Base-by-base conservation (phyloP, 208 protist species). In the Phytomonas serpens region DNA sequence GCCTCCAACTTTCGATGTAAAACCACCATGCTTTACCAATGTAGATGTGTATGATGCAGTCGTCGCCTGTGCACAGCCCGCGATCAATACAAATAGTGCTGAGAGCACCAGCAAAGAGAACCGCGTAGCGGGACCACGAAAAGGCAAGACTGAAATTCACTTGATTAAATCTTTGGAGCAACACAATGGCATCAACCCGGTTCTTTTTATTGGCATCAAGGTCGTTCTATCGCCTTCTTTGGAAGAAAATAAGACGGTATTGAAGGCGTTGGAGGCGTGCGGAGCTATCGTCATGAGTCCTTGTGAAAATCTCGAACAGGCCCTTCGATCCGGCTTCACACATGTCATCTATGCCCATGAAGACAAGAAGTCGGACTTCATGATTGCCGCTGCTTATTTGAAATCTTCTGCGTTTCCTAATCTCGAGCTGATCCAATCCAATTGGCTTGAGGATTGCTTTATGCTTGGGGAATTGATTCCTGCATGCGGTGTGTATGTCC, bases 391-490 rank as follows among this genome's bases (percentile, higher is more conserved):
- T 10, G 88, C 85, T 27, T 63, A 78, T 30, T 57, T 57, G 47
- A 57, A 57, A 57, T 57, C 47, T 27, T 57, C 47, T 27, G 10
- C 47, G 16, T 57, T 57, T 57, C 75, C 79, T 62, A 64, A 83
- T 11, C 73, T 79, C 29, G 77, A 82, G 67, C 67, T 96, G 61
- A 84, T 77, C 2, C 76, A 87, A 57, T 79, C 76, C 10, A 93
- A 86, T 72, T 96, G 91, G 89, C 64, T 84, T 32, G 88, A 94
- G 78, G 91, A 96, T 71, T 92, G 88, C 72, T 72, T 96, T n/a
- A 85, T 94, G 16, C 65, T 94, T 14, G 87, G 87, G 19, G 89
- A 94, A 81, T 61, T 89, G 27, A 68, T 94, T 40, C 91, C 91
- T 0, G 69, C 86, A 2, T 79, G 81, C 61, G 87, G 82, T 30